Evolutionary conservation across 306 rosid species (phyloP).

Genomic region (Sindora glabra): DNA sequence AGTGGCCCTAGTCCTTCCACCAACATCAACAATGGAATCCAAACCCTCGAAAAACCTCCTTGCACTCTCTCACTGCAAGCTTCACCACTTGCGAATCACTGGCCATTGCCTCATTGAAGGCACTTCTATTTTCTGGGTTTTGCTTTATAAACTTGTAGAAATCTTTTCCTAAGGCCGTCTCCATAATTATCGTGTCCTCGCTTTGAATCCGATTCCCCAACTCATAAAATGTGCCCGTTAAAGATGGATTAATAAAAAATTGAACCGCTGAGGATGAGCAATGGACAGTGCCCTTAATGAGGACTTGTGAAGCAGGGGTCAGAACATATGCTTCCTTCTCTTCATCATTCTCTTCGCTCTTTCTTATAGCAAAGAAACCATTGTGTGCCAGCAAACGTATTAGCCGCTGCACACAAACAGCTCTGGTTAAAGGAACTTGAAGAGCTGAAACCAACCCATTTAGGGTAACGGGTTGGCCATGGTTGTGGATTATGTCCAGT

Average conservation of each 20-base stretch:
- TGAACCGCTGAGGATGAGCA: neutral
- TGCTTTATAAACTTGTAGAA: slow-evolving; percentile 22
- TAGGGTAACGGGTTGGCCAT: too few relatives aligned
- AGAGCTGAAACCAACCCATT: too few relatives aligned
- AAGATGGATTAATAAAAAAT: neutral
- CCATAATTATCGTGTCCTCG: slow-evolving; percentile 7
- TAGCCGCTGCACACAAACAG: too few relatives aligned
- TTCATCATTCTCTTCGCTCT: neutral
- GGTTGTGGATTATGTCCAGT: too few relatives aligned
- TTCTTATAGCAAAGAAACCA: slow-evolving; percentile 22
- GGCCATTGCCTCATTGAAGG: slow-evolving; percentile 34
- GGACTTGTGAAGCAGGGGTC: slow-evolving; percentile 41
- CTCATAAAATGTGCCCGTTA: slow-evolving; percentile 21
- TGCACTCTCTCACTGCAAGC: slow-evolving; percentile 25
- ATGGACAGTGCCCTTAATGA: slow-evolving; percentile 14
- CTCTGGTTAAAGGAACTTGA: too few relatives aligned
- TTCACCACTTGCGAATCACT: slow-evolving; percentile 39
- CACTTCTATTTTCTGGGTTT: neutral
- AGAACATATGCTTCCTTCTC: slow-evolving; percentile 28
- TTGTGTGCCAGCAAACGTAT: too few relatives aligned
- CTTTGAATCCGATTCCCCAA: slow-evolving; percentile 23
- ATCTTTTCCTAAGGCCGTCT: slow-evolving; percentile 25
- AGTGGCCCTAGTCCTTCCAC: slow-evolving; percentile 13
- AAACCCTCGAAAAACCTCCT: slow-evolving; percentile 35
- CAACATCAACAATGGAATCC: slow-evolving; percentile 22